Conservation (phyloP, 495 filamentous ascomycete species). For the Hypoxylon fuscum region DNA sequence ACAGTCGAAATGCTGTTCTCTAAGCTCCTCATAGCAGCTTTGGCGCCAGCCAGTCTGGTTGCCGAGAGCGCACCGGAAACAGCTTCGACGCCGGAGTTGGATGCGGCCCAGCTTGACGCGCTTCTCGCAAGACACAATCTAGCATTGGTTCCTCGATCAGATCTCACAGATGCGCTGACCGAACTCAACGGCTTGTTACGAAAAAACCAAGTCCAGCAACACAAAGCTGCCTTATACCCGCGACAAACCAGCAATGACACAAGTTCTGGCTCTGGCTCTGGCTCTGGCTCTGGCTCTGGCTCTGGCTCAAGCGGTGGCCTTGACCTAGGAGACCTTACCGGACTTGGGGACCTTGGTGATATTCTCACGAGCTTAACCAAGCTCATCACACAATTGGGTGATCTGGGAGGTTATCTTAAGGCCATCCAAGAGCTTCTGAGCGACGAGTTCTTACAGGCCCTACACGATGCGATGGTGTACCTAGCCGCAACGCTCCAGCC, state of each 20-base stretch:
- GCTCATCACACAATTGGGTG: conserved; percentile 28
- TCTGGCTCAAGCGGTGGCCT: conserved; percentile 19
- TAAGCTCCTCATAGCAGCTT: conserved; percentile 37
- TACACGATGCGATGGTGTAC: conserved; percentile 47
- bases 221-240: conserved; percentile 38
- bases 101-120: conserved; percentile 39
- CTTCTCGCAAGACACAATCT: conserved; percentile 47
- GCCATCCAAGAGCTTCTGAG: conserved; percentile 42
- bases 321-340: conserved; percentile 40
- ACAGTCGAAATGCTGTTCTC: conserved; percentile 42
- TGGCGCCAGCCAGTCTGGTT: conserved; percentile 39
- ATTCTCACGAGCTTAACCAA: conserved; percentile 39
- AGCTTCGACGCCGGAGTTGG: conserved; percentile 38
- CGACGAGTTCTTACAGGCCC: conserved; percentile 43
- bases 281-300: conserved; percentile 22
- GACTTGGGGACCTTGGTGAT: conserved; percentile 41
- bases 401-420: conserved; percentile 35
- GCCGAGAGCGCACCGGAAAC: conserved; percentile 30
- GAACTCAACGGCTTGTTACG: conserved; percentile 48
- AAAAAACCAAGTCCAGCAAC: conserved; percentile 40
- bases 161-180: conserved; percentile 49
- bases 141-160: conserved; percentile 47
- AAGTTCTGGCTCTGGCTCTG: conserved; percentile 13
- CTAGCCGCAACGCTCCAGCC: conserved; percentile 44
- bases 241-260: conserved; percentile 37